Evolutionary conservation across 352 stramenopile species (phyloP).

Genomic region (Globisporangium camurandrum): DNA sequence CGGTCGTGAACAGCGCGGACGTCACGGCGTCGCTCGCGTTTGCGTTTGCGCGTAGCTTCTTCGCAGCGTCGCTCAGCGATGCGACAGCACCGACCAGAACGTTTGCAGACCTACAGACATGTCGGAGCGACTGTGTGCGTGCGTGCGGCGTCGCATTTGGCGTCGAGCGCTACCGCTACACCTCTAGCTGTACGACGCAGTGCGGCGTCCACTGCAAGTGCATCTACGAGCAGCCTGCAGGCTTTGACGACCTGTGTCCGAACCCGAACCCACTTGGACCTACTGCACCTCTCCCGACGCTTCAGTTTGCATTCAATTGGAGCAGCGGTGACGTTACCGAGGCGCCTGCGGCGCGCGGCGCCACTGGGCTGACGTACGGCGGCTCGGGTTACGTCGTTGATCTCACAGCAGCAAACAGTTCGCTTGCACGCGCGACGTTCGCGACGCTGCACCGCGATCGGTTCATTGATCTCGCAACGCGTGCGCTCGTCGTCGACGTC

Average conservation of each 20-base stretch:
- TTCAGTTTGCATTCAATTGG: conserved; percentile 57
- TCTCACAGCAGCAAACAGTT: conserved; percentile 31
- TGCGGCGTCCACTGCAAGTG: conserved; percentile 60
- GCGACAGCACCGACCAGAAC: conserved; percentile 24
- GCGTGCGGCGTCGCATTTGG: conserved; percentile 42
- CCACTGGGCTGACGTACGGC: conserved; percentile 31
- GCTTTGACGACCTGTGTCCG: conserved; percentile 31
- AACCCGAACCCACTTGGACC: conserved; percentile 47
- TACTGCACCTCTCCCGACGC: conserved; percentile 17
- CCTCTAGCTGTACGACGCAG: conserved; percentile 22
- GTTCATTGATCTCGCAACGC: conserved; percentile 54
- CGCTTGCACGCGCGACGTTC: conserved; percentile 18
- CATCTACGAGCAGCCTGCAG: conserved; percentile 51
- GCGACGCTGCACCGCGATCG: conserved; percentile 27
- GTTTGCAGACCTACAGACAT: conserved; percentile 48
- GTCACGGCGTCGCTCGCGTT: conserved; percentile 36
- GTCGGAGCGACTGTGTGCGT: conserved; percentile 37
- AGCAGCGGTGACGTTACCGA: conserved; percentile 17
- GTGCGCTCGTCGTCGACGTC: conserved; percentile 52
- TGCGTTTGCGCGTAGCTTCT: conserved; percentile 39
- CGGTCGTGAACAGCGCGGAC: conserved; percentile 47
- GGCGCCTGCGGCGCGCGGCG: conserved; percentile 15
- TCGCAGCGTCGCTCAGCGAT: conserved; percentile 25
- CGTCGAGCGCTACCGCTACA: conserved; percentile 50
- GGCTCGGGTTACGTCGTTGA: conserved; percentile 57